phyloP scores from a whole-genome alignment of 2,329 filamentous ascomycete genomes.

The Pezicula radicicola region DNA sequence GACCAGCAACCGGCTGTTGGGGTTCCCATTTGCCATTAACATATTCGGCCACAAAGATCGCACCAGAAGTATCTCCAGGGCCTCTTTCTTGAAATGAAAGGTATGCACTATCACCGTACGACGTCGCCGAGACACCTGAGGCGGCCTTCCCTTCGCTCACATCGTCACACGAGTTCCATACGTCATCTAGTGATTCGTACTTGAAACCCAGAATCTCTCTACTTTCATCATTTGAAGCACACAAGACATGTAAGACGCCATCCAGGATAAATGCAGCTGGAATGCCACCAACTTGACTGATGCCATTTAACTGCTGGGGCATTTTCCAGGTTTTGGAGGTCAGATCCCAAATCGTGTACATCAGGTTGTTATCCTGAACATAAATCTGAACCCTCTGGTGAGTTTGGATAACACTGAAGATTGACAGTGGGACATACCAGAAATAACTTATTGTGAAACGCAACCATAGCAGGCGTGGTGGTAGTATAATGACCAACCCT shows the following conservation, averaged over 20 bases:
- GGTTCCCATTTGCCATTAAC: conserved; percentile 18
- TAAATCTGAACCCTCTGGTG: too few species aligned
- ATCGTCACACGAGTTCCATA: conserved; percentile 29
- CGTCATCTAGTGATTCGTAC: conserved; percentile 25
- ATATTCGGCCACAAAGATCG: conserved; percentile 19
- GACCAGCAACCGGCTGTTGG: conserved; percentile 16
- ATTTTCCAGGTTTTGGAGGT: conserved; percentile 14
- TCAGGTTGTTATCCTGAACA: too few species aligned
- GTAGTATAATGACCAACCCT: conserved; percentile 20
- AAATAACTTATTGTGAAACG: conserved; percentile 34
- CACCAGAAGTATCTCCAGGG: conserved; percentile 14
- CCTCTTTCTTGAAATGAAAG: conserved; percentile 25
- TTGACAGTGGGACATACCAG: conserved; percentile 24
- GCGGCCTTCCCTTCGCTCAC: conserved; percentile 31
- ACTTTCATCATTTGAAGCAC: conserved; percentile 20
- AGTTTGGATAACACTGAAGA: conserved; percentile 2
- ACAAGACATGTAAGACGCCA: conserved; percentile 29
- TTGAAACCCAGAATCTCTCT: conserved; percentile 28
- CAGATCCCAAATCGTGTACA: conserved; percentile 1
- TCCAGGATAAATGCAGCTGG: conserved; percentile 32
- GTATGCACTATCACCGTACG: conserved; percentile 29
- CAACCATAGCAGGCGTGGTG: conserved; percentile 27
- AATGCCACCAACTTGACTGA: conserved; percentile 17
- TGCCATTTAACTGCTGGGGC: conserved; percentile 24
- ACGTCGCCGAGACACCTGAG: conserved; percentile 30